Conservation (phyloP, 768 basidiomycete species). For the Tubosaeta brunneosetosa region DNA sequence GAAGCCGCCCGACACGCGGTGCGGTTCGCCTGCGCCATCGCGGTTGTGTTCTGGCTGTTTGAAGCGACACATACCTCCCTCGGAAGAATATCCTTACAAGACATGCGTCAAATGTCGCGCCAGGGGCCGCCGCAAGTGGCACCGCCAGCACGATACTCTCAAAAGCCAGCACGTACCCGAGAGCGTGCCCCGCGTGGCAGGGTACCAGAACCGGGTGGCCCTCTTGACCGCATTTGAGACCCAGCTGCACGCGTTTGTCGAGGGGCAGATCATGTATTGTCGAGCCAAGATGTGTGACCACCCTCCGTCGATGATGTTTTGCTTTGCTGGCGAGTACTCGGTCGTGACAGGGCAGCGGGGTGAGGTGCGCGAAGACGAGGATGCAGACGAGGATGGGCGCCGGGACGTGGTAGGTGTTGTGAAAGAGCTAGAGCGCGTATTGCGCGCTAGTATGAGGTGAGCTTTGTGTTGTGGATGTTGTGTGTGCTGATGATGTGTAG, state of each 20-base stretch:
- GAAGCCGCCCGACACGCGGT: neutral
- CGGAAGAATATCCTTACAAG: conserved; percentile 37
- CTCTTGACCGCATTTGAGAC: conserved; percentile 14
- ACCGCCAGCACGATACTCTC: neutral
- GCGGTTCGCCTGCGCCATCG: conserved; percentile 12
- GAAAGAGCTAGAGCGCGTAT: conserved; percentile 5
- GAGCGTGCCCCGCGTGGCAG: conserved; percentile 8
- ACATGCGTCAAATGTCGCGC: conserved; percentile 38
- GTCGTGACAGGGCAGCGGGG: conserved; percentile 11
- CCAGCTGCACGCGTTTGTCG: conserved; percentile 19
- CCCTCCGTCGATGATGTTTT: conserved; percentile 10
- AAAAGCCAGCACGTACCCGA: neutral
- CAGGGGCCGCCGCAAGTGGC: conserved; percentile 9
- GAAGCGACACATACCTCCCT: conserved; percentile 31
- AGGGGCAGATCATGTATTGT: conserved; percentile 23
- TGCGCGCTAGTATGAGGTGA: conserved; percentile 19
- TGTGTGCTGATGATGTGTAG: conserved; percentile 10
- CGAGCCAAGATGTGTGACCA: conserved; percentile 12
- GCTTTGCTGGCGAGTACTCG: conserved; percentile 27
- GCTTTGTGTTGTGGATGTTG: neutral
- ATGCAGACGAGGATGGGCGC: neutral
- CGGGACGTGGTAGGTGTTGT: conserved; percentile 18
- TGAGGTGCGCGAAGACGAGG: neutral
- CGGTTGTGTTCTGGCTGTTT: conserved; percentile 39
- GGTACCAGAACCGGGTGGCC: conserved; percentile 18